These are phyloP conservation scores for Guadua angustifolia DNA, from an alignment of 176 grass and related monocot species.

Conservation along the genomic window DNA sequence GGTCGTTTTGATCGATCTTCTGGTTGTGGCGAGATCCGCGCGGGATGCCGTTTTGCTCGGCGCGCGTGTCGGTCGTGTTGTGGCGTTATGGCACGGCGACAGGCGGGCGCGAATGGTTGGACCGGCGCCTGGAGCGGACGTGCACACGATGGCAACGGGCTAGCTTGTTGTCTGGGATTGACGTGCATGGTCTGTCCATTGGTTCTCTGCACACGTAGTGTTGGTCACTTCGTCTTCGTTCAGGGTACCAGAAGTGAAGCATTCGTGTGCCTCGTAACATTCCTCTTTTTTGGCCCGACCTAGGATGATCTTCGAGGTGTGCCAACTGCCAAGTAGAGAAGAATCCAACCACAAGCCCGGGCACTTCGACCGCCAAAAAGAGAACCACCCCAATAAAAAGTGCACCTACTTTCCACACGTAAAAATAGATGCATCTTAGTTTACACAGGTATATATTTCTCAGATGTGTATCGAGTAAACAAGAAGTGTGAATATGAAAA, in stretches of 20 bases:
- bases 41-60: not conserved
- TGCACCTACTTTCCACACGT: not conserved
- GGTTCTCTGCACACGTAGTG: conserved; percentile 24
- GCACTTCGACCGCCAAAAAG: not conserved
- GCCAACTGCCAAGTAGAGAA: not conserved
- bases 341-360: not conserved
- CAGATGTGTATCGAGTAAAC: not conserved
- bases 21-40: not conserved
- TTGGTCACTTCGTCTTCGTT: not conserved
- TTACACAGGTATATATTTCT: not conserved
- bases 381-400: not conserved
- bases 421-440: not conserved
- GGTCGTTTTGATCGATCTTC: not conserved
- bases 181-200: not conserved
- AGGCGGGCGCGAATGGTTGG: conserved; percentile 43
- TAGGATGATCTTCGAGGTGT: not conserved
- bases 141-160: not conserved
- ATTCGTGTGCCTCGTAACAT: not conserved
- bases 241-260: not conserved
- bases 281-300: not conserved
- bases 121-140: not conserved
- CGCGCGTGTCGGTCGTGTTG: not conserved
- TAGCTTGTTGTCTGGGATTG: not conserved
- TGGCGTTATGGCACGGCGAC: conserved; percentile 4
- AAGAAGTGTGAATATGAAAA: not conserved